These are phyloP conservation scores for Populus hybrid DNA, from an alignment of 441 rosid genomes.

Conservation along the genomic window DNA sequence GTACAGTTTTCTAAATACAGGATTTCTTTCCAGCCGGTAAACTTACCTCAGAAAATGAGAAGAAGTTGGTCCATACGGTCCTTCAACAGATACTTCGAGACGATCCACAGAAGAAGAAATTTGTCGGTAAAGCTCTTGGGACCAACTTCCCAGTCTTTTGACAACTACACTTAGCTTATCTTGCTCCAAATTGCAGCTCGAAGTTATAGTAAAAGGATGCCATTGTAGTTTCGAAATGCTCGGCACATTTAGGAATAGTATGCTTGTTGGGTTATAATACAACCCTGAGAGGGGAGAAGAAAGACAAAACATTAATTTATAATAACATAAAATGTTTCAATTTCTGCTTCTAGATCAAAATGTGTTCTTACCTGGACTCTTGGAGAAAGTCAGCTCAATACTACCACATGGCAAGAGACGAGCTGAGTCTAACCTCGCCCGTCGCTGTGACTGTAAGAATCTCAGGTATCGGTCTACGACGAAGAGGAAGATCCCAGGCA, in stretches of 20 bases:
- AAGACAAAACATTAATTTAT: not conserved
- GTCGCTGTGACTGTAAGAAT: slow-evolving; percentile 45
- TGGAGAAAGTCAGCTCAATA: slow-evolving; percentile 51
- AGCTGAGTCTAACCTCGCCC: slow-evolving; percentile 36
- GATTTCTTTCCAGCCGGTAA: not conserved
- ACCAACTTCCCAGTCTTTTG: slow-evolving; percentile 50
- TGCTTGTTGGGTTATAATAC: slow-evolving; percentile 41
- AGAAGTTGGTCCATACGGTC: slow-evolving; percentile 59
- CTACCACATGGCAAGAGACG: slow-evolving; percentile 41
- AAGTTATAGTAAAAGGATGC: slow-evolving; percentile 59
- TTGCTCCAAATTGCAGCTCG: slow-evolving; percentile 39
- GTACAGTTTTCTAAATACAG: not conserved
- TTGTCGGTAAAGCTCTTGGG: slow-evolving; percentile 35
- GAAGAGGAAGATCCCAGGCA: slow-evolving; percentile 59
- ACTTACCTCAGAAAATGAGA: slow-evolving; percentile 31
- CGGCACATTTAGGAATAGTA: slow-evolving; percentile 42
- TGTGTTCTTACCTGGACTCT: slow-evolving; percentile 28
- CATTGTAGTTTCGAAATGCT: slow-evolving; percentile 52
- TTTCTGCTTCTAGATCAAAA: not conserved
- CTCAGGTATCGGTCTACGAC: slow-evolving; percentile 47
- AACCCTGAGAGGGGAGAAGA: slow-evolving; percentile 25
- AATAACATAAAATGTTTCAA: not conserved
- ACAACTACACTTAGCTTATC: slow-evolving; percentile 41
- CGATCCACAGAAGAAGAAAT: slow-evolving; percentile 24
- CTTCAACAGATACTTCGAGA: slow-evolving; percentile 47